phyloP scores from a whole-genome alignment of 306 rosid genomes.

The Castanopsis chinensis region DNA sequence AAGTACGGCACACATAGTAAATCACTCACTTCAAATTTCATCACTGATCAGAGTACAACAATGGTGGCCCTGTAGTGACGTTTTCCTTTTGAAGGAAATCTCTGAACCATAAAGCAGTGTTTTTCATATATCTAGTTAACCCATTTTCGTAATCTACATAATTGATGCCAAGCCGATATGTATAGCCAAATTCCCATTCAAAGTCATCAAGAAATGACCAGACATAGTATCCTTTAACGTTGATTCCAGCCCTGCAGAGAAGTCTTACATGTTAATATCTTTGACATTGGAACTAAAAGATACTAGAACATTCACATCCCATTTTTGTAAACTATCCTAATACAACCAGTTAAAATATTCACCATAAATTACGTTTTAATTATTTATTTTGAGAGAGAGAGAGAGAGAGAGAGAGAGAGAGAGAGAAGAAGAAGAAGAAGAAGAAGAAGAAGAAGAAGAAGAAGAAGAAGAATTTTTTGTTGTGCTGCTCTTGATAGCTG shows the following conservation, averaged over 20 bases:
- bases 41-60: background rate
- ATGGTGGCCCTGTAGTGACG: background rate
- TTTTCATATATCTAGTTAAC: conserved; percentile 19
- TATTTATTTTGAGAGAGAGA: no score
- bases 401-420: no score
- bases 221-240: conserved; percentile 25
- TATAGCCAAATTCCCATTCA: conserved; percentile 30
- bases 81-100: background rate
- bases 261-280: background rate
- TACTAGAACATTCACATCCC: no score
- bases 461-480: no score
- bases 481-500: conserved; percentile 27
- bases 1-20: no score
- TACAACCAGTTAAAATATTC: no score
- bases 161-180: conserved; percentile 25
- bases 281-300: no score
- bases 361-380: no score
- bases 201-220: conserved; percentile 30
- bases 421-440: no score
- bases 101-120: conserved; percentile 34
- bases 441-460: no score
- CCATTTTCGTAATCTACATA: conserved; percentile 24
- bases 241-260: conserved; percentile 22
- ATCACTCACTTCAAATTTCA: no score
- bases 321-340: no score